Evolutionary conservation across 768 basidiomycete genomes (phyloP).

Genomic region (Rhodotorula sphaerocarpa): DNA sequence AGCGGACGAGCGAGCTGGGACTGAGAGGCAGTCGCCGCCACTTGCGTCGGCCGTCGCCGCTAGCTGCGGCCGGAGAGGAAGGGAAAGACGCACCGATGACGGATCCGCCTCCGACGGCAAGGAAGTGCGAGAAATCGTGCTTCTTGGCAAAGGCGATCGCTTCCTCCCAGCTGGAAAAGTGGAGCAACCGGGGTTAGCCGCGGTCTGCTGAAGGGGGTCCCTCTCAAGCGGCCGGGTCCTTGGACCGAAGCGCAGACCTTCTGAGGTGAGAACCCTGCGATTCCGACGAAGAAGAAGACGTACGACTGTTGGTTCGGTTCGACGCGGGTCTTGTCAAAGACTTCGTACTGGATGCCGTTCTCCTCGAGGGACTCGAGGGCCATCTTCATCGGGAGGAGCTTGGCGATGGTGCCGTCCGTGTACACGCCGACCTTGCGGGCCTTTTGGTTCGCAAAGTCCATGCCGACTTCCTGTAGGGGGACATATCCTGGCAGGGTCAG

Average conservation of each 20-base stretch:
- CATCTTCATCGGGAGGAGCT: conserved; percentile 74
- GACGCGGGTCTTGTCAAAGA: conserved; percentile 70
- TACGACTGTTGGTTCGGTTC: conserved; percentile 74
- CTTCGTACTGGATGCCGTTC: conserved; percentile 66
- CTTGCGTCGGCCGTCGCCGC: too few relatives aligned
- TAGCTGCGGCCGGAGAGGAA: too few relatives aligned
- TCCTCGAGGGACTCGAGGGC: conserved; percentile 70
- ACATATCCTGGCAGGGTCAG: background rate
- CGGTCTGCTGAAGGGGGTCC: background rate
- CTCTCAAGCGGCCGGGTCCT: too few relatives aligned
- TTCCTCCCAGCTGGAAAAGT: conserved; percentile 60
- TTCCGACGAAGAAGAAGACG: conserved; percentile 6
- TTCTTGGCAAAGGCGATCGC: conserved; percentile 81
- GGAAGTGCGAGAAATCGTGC: conserved; percentile 79
- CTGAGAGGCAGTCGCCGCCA: too few relatives aligned
- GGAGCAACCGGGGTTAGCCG: background rate
- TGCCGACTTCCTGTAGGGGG: conserved; percentile 57
- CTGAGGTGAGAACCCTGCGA: too few relatives aligned
- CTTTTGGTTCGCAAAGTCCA: conserved; percentile 89
- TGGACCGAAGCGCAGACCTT: too few relatives aligned
- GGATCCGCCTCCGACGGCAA: conserved; percentile 45
- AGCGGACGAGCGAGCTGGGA: too few relatives aligned
- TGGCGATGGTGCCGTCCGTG: conserved; percentile 77
- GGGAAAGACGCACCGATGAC: conserved; percentile 26
- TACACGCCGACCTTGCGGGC: conserved; percentile 86